Evolutionary conservation across 2,329 filamentous ascomycete species (phyloP).

Genomic region (Helotiales sp.): DNA sequence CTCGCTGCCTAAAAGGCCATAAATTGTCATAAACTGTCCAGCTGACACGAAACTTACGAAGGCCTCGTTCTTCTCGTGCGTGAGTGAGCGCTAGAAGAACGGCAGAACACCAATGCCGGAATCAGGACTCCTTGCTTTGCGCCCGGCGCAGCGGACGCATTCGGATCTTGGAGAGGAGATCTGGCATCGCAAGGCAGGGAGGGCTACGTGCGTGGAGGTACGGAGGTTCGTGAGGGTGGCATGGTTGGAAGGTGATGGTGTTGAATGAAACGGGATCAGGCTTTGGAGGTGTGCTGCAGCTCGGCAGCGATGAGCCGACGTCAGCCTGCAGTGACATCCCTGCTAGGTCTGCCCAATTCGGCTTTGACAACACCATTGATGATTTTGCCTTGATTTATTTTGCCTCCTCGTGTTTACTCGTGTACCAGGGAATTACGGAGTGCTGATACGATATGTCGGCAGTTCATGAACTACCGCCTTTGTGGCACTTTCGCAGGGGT

Average conservation of each 20-base stretch:
- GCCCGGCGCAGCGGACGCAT: slow-evolving; percentile 10
- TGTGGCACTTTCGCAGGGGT: not conserved
- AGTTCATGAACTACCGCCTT: not conserved
- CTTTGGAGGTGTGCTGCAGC: slow-evolving; percentile 15
- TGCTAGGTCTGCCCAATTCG: slow-evolving; percentile 2
- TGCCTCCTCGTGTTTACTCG: not conserved
- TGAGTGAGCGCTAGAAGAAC: not conserved
- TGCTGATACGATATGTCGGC: not conserved
- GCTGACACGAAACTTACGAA: slow-evolving; percentile 15
- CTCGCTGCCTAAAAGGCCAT: slow-evolving; percentile 11
- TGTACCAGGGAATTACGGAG: not conserved
- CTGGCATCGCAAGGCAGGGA: slow-evolving; percentile 2
- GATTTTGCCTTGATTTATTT: not conserved
- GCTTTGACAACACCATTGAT: slow-evolving; percentile 10
- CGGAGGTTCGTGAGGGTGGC: not conserved
- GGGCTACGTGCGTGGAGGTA: no score
- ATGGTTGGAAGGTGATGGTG: not conserved
- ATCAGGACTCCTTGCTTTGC: not conserved
- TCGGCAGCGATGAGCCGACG: slow-evolving; percentile 17
- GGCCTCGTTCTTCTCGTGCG: slow-evolving; percentile 8
- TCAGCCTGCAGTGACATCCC: slow-evolving; percentile 22
- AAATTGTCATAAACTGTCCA: not conserved
- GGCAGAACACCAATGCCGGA: not conserved
- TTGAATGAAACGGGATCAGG: not conserved
- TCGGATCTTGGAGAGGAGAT: slow-evolving; percentile 17